A percentile compares a stretch with the other conserved stretches of the same genome.
Evolutionary conservation across 106 monocot genomes (phyloP).

Genomic region (Cymbidium sinense): DNA sequence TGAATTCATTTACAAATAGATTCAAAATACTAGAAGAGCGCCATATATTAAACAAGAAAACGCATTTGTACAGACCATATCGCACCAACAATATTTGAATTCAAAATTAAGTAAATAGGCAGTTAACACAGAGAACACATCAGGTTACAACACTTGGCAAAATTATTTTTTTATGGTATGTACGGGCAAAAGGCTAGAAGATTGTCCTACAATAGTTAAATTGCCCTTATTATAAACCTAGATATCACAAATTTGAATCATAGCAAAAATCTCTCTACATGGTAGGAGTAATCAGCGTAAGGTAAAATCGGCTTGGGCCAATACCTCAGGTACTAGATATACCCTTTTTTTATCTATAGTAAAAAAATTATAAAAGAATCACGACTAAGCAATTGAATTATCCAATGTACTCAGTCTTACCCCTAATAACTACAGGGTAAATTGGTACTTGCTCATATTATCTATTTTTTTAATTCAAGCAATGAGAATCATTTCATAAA

Average conservation of each 20-base stretch:
- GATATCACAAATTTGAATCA: neutral
- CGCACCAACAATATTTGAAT: neutral
- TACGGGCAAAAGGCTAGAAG: neutral
- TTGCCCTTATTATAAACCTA: neutral
- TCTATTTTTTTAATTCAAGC: no score
- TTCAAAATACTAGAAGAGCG: neutral
- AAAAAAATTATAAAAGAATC: no score
- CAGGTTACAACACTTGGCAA: neutral
- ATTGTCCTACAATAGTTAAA: neutral
- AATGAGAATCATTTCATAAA: no score
- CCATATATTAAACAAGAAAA: neutral
- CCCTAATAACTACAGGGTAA: no score
- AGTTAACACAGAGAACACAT: neutral
- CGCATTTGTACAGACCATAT: neutral
- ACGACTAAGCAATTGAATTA: no score
- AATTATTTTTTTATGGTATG: neutral
- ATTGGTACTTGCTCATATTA: no score
- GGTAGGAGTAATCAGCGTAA: no score
- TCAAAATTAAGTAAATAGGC: neutral
- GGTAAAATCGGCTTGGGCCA: no score
- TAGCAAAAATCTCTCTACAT: no score
- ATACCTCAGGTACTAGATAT: no score
- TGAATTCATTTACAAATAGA: neutral
- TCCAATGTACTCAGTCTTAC: no score
- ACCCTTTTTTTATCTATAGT: no score